Conservation (phyloP, 306 rosid genomes). For the Trichosanthes cucumerina region DNA sequence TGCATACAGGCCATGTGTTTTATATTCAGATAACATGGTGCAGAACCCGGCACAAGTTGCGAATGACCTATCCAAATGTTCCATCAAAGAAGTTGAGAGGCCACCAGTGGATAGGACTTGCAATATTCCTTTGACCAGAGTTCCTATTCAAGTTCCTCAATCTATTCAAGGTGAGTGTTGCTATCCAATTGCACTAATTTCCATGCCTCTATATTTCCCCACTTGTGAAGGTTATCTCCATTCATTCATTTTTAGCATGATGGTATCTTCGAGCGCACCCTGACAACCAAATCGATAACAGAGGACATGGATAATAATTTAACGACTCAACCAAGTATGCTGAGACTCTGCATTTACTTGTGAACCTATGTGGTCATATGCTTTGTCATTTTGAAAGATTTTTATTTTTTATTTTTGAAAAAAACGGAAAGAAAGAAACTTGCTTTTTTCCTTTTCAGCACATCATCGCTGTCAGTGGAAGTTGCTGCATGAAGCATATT, state of each 20-base stretch:
- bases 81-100: constrained; percentile 72
- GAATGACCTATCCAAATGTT: constrained; percentile 71
- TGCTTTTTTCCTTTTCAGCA: not conserved
- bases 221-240: not conserved
- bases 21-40: constrained; percentile 51
- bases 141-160: constrained; percentile 77
- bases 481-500: not conserved
- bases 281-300: not conserved
- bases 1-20: constrained; percentile 62
- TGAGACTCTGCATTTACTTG: not conserved
- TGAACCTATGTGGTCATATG: not conserved
- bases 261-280: not conserved
- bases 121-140: constrained; percentile 44
- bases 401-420: not conserved
- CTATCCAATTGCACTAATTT: not conserved
- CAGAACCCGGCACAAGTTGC: constrained; percentile 57
- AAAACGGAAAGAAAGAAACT: no score
- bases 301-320: not conserved
- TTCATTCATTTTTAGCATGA: not conserved
- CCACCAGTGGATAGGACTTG: constrained; percentile 49
- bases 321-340: not conserved
- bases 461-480: not conserved
- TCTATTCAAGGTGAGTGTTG: constrained; percentile 55
- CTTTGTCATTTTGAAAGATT: not conserved
- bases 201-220: not conserved